Evolutionary conservation across 345 rosid species (phyloP).

Genomic region (Arabidopsis suecica): DNA sequence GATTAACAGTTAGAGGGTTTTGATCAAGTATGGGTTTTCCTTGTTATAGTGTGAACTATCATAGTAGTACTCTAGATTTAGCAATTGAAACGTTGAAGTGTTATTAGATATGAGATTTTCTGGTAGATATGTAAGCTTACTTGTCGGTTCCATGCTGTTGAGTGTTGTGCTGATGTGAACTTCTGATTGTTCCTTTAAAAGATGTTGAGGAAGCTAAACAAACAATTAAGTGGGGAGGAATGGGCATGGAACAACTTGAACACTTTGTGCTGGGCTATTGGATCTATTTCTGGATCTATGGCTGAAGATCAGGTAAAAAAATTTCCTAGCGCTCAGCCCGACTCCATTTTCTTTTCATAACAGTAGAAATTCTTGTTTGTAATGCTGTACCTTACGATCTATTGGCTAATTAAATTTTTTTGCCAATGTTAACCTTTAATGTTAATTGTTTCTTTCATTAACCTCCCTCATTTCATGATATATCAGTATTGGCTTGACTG

Average conservation of each 20-base stretch:
- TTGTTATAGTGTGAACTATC: not conserved
- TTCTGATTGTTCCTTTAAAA: constrained; percentile 44
- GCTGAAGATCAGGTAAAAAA: constrained; percentile 89
- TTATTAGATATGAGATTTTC: constrained; percentile 6
- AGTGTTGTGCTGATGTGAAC: constrained; percentile 21
- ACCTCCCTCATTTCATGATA: constrained; percentile 20
- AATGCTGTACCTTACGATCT: constrained; percentile 2
- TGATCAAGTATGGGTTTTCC: constrained; percentile 19
- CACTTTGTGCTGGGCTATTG: constrained; percentile 99
- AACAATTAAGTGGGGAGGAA: constrained; percentile 96
- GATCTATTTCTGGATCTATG: constrained; percentile 99
- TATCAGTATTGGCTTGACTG: constrained; percentile 22
- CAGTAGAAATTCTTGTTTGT: constrained; percentile 8
- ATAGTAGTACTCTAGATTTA: not conserved
- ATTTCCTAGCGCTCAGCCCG: constrained; percentile 10
- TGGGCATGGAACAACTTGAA: constrained; percentile 98
- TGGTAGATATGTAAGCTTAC: not conserved
- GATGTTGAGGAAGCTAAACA: constrained; percentile 96
- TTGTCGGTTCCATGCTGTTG: constrained; percentile 24
- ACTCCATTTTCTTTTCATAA: not conserved
- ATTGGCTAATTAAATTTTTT: not conserved
- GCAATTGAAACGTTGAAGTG: not conserved
- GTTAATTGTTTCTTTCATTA: constrained; percentile 24
- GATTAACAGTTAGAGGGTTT: constrained; percentile 6
- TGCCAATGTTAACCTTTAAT: constrained; percentile 1